These are phyloP conservation scores for Trichoderma koningii DNA, from an alignment of 2,329 filamentous ascomycete species.

Conservation along the genomic window DNA sequence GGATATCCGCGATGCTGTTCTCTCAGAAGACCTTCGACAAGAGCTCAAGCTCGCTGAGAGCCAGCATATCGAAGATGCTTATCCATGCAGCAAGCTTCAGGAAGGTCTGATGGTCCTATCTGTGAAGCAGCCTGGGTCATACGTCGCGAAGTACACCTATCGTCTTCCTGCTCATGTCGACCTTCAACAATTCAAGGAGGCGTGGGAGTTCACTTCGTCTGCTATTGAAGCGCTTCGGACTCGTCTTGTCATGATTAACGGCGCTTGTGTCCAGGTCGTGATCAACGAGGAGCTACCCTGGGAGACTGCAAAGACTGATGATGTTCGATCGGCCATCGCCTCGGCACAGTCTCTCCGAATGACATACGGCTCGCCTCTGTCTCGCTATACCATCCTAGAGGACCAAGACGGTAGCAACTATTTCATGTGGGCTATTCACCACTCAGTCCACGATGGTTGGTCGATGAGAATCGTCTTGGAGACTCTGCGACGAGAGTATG, in stretches of 20 bases:
- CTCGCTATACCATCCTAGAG: not conserved
- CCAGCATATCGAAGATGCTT: slow-evolving; percentile 31
- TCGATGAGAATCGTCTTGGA: slow-evolving; percentile 31
- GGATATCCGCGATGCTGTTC: not conserved
- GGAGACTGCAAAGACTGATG: not conserved
- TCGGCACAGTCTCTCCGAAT: slow-evolving; percentile 1
- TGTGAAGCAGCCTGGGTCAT: slow-evolving; percentile 34
- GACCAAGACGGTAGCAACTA: not conserved
- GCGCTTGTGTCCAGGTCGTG: slow-evolving; percentile 26
- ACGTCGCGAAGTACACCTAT: slow-evolving; percentile 35
- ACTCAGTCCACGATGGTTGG: slow-evolving; percentile 38
- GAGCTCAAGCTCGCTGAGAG: not conserved
- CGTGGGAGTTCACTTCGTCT: slow-evolving; percentile 32
- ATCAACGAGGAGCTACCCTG: slow-evolving; percentile 26
- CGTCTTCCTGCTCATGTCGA: slow-evolving; percentile 34
- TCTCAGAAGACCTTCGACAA: not conserved
- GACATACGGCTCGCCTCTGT: slow-evolving; percentile 23
- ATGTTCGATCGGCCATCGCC: not conserved
- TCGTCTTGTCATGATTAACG: slow-evolving; percentile 26
- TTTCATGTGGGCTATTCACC: slow-evolving; percentile 35
- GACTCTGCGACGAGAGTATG: slow-evolving; percentile 24
- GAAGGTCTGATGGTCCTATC: slow-evolving; percentile 43
- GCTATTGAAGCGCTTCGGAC: slow-evolving; percentile 18
- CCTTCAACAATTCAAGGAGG: slow-evolving; percentile 34
- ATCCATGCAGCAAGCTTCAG: slow-evolving; percentile 44